Percentiles rank a stretch among this genome's conserved stretches.
These are phyloP conservation scores for Apiotrichum siamense DNA, from an alignment of 1,284 basidiomycete species.

Conservation along the genomic window DNA sequence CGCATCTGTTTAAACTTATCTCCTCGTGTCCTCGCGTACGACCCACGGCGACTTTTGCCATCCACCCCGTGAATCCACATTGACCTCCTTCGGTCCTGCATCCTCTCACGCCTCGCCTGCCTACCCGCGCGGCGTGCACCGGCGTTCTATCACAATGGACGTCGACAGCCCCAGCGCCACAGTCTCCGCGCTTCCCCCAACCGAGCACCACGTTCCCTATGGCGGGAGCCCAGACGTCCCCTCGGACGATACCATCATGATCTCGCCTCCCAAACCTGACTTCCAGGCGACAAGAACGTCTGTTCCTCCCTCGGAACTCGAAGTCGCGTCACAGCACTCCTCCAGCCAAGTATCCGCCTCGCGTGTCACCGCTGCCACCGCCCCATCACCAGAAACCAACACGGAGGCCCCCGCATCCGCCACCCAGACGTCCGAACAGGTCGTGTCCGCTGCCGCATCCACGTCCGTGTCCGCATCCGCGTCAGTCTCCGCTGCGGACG, in stretches of 20 bases:
- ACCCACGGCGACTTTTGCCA: no score
- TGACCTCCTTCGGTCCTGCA: neutral
- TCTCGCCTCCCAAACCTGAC: neutral
- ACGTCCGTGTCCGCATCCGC: neutral
- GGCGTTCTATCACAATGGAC: constrained; percentile 11
- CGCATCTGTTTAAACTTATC: no score
- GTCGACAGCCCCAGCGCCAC: constrained; percentile 10
- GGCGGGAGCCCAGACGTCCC: neutral
- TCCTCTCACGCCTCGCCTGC: neutral
- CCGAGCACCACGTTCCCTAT: neutral
- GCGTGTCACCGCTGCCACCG: neutral
- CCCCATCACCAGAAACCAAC: neutral
- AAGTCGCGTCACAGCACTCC: neutral
- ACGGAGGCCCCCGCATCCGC: neutral
- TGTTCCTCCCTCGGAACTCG: neutral
- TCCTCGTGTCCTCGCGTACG: no score
- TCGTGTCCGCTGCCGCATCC: neutral
- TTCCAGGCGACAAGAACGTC: neutral
- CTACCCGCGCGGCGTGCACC: neutral
- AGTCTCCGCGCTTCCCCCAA: constrained; percentile 10
- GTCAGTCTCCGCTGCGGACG: neutral
- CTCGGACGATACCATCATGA: neutral
- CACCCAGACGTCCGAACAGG: neutral
- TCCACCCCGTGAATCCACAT: neutral
- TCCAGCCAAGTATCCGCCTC: neutral